Evolutionary conservation across 2,329 filamentous ascomycete genomes (phyloP).

Genomic region (Trichoderma sp.): DNA sequence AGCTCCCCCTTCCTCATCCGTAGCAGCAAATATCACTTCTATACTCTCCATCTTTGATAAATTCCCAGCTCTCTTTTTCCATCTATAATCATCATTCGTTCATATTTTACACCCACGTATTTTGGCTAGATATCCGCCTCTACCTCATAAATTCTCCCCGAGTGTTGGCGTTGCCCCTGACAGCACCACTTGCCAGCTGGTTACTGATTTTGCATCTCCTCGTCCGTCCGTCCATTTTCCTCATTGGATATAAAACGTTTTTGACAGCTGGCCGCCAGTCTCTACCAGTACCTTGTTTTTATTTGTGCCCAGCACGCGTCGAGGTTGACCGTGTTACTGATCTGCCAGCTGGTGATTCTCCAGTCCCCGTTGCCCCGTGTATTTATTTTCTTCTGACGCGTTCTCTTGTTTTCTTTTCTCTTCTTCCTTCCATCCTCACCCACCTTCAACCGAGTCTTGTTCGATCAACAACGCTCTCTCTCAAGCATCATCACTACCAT

Average conservation of each 20-base stretch:
- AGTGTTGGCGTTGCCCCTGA: background rate
- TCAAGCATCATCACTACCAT: background rate
- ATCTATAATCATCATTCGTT: background rate
- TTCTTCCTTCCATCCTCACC: background rate
- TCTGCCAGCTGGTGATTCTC: background rate
- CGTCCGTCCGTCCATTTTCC: background rate
- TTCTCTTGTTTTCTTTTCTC: background rate
- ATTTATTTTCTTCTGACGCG: background rate
- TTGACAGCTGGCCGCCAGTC: background rate
- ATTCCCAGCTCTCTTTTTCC: background rate
- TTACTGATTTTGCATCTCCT: background rate
- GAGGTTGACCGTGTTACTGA: background rate
- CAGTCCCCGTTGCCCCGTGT: background rate
- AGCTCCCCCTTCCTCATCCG: background rate
- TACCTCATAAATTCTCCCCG: background rate
- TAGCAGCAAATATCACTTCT: background rate
- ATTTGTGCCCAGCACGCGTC: background rate
- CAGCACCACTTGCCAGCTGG: background rate
- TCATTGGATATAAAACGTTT: background rate
- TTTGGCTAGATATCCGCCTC: background rate
- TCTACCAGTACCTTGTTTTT: background rate
- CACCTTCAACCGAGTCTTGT: background rate
- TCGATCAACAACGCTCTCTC: background rate
- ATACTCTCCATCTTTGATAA: background rate
- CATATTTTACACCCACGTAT: background rate